Base-by-base conservation (phyloP, 2,329 filamentous ascomycete species). In the Pezicula radicicola region DNA sequence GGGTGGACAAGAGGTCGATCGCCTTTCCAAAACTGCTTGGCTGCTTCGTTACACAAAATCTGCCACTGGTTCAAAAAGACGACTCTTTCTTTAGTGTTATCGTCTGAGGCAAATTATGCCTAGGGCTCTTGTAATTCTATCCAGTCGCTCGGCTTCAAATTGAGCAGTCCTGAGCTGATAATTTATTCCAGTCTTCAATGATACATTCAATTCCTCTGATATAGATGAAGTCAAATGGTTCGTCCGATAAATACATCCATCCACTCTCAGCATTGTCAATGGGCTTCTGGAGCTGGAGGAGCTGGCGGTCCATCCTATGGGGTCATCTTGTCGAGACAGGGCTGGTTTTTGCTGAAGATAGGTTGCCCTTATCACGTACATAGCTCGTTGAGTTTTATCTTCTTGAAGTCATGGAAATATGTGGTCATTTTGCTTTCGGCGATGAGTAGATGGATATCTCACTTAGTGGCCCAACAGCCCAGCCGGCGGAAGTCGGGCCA, bases 201-300 rank as follows among this genome's bases (percentile, higher is more conserved):
- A 28, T 46, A 9, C 43, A 44, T 7, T 36, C 39, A 36, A 49
- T 47, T 56, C 74, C 67, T 46, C 63, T 55, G 12, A 59, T 58
- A 25, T 64, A 59, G 41, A 61, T 61, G 52, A 53, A 69, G 51
- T 63, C 67, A 50, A 65, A 71, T n/a, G n/a, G n/a, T n/a, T n/a
- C n/a, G n/a, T n/a, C n/a, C n/a, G n/a, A n/a, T n/a, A n/a, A n/a
- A n/a, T n/a, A n/a, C n/a, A n/a, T n/a, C n/a, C n/a, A n/a, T n/a
- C n/a, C n/a, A n/a, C n/a, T 71, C 60, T 46, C 48, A 10, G 54
- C 56, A 33, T 56, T 54, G 30, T 55, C 54, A 40, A 91, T 78
- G 54, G 21, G 21, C 21, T 21, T 21, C 21, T 21, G 5, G 21
- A 21, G 21, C 21, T 21, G 5, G 21, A 21, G 21, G 21, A 21